Conservation (phyloP, 129 eudicot genomes). For the Pulicaria dysenterica region DNA sequence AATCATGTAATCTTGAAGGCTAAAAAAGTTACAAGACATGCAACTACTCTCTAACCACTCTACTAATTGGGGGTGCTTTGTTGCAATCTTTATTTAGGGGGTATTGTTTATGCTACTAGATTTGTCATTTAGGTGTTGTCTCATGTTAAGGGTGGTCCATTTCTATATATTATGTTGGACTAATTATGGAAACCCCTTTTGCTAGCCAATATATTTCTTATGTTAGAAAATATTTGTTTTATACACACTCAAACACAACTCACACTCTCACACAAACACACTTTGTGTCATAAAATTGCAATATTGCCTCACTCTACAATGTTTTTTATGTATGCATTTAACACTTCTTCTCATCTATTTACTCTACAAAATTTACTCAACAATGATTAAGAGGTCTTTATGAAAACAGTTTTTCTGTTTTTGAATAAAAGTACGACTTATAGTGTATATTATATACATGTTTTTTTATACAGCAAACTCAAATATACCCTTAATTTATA, state of each 20-base stretch:
- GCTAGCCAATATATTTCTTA: slow-evolving; percentile 20
- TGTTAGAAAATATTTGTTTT: background rate
- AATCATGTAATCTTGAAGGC: slow-evolving; percentile 23
- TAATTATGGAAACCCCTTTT: slow-evolving; percentile 22
- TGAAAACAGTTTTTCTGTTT: too few species aligned
- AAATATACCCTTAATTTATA: too few species aligned
- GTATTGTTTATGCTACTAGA: slow-evolving; percentile 37
- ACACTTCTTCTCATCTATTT: too few species aligned
- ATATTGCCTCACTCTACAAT: too few species aligned
- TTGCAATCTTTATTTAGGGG: slow-evolving; percentile 49
- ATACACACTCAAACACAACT: background rate
- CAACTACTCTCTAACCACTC: slow-evolving; percentile 99
- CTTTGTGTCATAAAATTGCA: too few species aligned
- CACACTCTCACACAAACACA: too few species aligned
- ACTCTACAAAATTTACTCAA: too few species aligned
- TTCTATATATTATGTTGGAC: slow-evolving; percentile 21
- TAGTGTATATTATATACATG: too few species aligned
- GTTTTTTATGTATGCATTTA: too few species aligned
- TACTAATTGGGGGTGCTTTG: slow-evolving; percentile 48
- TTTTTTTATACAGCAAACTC: too few species aligned
- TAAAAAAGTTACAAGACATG: slow-evolving; percentile 29
- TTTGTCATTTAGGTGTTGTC: slow-evolving; percentile 51
- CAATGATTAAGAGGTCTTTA: too few species aligned
- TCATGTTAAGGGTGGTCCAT: slow-evolving; percentile 47
- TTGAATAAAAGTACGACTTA: too few species aligned